Evolutionary conservation across 805 yeast genomes (phyloP).

Genomic region (Cyberlindnera maritima): DNA sequence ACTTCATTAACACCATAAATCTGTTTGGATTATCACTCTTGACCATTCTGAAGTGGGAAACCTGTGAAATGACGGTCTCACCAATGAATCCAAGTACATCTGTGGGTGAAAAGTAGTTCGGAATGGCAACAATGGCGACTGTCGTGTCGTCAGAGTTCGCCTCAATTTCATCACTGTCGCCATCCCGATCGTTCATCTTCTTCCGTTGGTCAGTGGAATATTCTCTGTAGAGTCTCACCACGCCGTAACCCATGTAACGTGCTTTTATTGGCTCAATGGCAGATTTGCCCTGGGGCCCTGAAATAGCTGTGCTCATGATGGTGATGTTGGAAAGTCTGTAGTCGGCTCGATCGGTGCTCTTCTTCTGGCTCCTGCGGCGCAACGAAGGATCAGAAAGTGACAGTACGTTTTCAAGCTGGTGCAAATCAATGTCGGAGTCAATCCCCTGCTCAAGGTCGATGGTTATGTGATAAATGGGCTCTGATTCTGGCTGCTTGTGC

Average conservation of each 20-base stretch:
- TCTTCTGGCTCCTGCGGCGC: too few species aligned
- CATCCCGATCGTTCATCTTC: slow-evolving; percentile 5
- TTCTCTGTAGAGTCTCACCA: slow-evolving; percentile 63
- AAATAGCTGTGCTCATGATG: slow-evolving; percentile 28
- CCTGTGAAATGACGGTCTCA: slow-evolving; percentile 46
- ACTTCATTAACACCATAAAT: slow-evolving; percentile 77
- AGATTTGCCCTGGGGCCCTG: background rate
- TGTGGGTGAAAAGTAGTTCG: slow-evolving; percentile 81
- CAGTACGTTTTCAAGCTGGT: background rate
- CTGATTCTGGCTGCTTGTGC: background rate
- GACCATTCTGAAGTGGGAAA: slow-evolving; percentile 72
- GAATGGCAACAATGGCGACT: slow-evolving; percentile 80
- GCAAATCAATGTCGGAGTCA: background rate
- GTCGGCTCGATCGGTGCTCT: background rate
- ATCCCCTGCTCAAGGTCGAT: slow-evolving; percentile 2
- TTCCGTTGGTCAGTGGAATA: slow-evolving; percentile 29
- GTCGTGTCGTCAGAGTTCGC: slow-evolving; percentile 58
- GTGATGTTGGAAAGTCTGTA: slow-evolving; percentile 34
- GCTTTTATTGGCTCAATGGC: slow-evolving; percentile 36
- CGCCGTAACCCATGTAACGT: slow-evolving; percentile 67
- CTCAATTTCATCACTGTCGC: slow-evolving; percentile 16
- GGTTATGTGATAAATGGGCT: background rate
- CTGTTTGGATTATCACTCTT: slow-evolving; percentile 64
- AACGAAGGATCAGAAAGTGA: too few species aligned
- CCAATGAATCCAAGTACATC: slow-evolving; percentile 83